phyloP scores from a whole-genome alignment of 352 stramenopile genomes.

The Peronospora farinosa region DNA sequence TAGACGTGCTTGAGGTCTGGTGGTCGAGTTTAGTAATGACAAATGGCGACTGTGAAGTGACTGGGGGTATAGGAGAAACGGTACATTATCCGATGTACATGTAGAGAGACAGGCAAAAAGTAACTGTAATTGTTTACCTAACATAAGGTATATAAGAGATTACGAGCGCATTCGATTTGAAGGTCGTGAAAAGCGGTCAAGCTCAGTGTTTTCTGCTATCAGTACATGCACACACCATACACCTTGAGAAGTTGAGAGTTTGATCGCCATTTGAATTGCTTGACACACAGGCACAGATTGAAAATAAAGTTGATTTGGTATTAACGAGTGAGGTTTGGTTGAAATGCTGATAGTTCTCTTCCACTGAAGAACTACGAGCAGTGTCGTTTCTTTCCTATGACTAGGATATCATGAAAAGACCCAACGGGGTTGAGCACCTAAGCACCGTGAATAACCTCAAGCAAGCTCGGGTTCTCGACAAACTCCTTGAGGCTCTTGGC shows the following conservation, averaged over 20 bases:
- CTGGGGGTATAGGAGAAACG: too few species aligned
- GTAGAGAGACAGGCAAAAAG: too few species aligned
- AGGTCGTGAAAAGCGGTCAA: conserved; percentile 13
- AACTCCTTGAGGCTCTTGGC: conserved; percentile 41
- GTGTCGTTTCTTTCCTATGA: not conserved
- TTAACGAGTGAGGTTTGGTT: not conserved
- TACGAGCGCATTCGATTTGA: too few species aligned
- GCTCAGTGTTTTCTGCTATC: conserved; percentile 11
- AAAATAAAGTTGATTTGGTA: not conserved
- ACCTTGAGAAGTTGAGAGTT: not conserved
- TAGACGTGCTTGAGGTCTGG: too few species aligned
- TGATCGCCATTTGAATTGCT: too few species aligned
- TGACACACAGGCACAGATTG: not conserved
- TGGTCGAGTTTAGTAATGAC: too few species aligned
- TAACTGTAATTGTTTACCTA: too few species aligned
- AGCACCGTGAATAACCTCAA: conserved; percentile 33
- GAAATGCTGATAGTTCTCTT: not conserved
- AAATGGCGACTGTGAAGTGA: too few species aligned
- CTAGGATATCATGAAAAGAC: too few species aligned
- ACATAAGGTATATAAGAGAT: too few species aligned
- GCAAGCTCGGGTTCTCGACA: conserved; percentile 44
- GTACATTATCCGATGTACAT: too few species aligned
- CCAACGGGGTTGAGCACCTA: not conserved
- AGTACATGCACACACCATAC: conserved; percentile 9
- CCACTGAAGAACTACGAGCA: not conserved